Evolutionary conservation across 2,329 filamentous ascomycete genomes (phyloP).

Genomic region (Paecilomyces sp.): DNA sequence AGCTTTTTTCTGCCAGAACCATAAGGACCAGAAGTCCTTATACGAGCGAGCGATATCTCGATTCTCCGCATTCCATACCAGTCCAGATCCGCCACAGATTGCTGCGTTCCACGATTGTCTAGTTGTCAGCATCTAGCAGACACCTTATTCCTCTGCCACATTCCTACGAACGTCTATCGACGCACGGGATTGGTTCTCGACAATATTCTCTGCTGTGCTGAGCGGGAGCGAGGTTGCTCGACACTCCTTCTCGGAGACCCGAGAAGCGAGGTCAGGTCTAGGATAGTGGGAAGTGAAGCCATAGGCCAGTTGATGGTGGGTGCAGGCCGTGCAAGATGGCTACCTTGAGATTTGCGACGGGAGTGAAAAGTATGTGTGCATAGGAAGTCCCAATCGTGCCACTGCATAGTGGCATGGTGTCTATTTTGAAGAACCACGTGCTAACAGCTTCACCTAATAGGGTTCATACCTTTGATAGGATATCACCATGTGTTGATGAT

Average conservation of each 20-base stretch:
- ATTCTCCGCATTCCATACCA: neutral
- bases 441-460: conserved; percentile 21
- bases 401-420: neutral
- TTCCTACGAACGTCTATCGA: neutral
- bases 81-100: neutral
- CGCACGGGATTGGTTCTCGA: neutral
- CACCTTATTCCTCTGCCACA: neutral
- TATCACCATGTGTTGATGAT: conserved; percentile 94
- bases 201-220: neutral
- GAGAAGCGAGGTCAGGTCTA: conserved; percentile 29
- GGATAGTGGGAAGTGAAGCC: neutral
- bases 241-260: conserved; percentile 33
- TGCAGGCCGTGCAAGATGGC: conserved; percentile 18
- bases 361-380: conserved; percentile 27
- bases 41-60: neutral
- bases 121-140: neutral
- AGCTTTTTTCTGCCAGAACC: neutral
- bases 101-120: neutral
- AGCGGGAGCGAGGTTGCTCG: conserved; percentile 5
- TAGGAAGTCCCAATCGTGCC: neutral
- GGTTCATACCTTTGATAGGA: conserved; percentile 55
- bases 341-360: conserved; percentile 18
- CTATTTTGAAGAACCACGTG: neutral
- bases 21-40: neutral
- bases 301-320: conserved; percentile 32